Evolutionary conservation across 2,329 filamentous ascomycete genomes (phyloP).

Genomic region (Colletotrichum sidae): DNA sequence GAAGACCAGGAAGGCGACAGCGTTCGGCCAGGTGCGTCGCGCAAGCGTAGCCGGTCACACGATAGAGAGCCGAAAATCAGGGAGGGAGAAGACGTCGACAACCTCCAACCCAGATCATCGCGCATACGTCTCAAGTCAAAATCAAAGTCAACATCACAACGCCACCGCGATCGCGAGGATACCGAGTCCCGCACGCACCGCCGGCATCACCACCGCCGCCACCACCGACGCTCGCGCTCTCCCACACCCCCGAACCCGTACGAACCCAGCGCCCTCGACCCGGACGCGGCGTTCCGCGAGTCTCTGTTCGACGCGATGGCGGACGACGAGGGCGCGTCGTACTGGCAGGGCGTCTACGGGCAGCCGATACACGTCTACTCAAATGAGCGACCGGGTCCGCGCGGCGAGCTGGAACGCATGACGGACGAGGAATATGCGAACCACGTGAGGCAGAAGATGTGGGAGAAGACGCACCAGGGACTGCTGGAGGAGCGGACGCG

Average conservation of each 20-base stretch:
- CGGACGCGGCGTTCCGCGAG: conserved; percentile 86
- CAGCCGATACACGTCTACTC: conserved; percentile 90
- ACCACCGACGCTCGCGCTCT: conserved; percentile 52
- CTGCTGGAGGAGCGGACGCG: conserved; percentile 80
- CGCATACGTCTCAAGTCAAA: conserved; percentile 58
- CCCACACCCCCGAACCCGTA: conserved; percentile 61
- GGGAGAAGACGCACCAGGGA: conserved; percentile 91
- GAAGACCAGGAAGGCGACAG: conserved; percentile 3
- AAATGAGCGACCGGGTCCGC: conserved; percentile 56
- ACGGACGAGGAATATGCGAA: conserved; percentile 91
- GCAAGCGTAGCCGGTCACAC: conserved; percentile 45
- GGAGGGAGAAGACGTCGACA: conserved; percentile 8
- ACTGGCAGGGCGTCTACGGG: conserved; percentile 97
- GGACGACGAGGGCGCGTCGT: conserved; percentile 94
- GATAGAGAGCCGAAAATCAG: conserved; percentile 5
- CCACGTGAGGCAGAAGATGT: conserved; percentile 90
- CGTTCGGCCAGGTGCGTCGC: conserved; percentile 43
- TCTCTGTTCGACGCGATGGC: conserved; percentile 97
- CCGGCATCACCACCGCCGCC: conserved; percentile 43
- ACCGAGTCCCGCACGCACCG: conserved; percentile 41
- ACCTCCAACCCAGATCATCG: conserved; percentile 41
- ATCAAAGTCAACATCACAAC: conserved; percentile 41
- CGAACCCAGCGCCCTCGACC: conserved; percentile 64
- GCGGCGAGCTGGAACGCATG: conserved; percentile 81
- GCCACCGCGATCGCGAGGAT: conserved; percentile 42